Conservation (phyloP, 306 rosid species). For the Bauhinia variegata region DNA sequence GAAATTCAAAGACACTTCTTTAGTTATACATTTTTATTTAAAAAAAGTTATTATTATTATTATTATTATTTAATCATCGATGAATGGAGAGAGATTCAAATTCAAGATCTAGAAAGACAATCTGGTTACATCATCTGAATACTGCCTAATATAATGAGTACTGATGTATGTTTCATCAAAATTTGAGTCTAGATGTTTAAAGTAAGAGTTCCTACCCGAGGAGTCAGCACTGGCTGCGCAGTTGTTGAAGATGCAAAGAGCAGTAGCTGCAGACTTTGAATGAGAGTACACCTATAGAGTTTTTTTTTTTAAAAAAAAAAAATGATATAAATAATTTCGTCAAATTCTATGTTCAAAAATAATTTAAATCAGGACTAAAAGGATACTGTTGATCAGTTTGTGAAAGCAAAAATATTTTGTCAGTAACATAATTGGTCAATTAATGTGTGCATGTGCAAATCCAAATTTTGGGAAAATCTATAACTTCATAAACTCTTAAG, state of each 20-base stretch:
- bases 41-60: no score
- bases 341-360: no score
- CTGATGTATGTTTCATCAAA: no score
- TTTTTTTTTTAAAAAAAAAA: constrained; percentile 2
- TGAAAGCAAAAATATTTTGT: background rate
- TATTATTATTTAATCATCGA: no score
- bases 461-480: background rate
- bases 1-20: background rate
- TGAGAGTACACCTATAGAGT: constrained; percentile 75
- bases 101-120: no score
- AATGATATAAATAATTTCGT: no score
- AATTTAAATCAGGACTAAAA: constrained; percentile 6
- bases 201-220: no score
- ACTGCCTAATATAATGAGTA: no score
- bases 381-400: constrained; percentile 3
- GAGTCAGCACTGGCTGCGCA: constrained; percentile 92
- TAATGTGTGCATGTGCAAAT: background rate
- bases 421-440: background rate
- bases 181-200: no score
- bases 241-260: constrained; percentile 97
- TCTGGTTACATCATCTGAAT: no score
- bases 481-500: background rate
- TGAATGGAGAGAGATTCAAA: no score
- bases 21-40: no score
- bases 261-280: constrained; percentile 92